Conservation (phyloP, 331 rosid genomes). For the Telfairia occidentalis region DNA sequence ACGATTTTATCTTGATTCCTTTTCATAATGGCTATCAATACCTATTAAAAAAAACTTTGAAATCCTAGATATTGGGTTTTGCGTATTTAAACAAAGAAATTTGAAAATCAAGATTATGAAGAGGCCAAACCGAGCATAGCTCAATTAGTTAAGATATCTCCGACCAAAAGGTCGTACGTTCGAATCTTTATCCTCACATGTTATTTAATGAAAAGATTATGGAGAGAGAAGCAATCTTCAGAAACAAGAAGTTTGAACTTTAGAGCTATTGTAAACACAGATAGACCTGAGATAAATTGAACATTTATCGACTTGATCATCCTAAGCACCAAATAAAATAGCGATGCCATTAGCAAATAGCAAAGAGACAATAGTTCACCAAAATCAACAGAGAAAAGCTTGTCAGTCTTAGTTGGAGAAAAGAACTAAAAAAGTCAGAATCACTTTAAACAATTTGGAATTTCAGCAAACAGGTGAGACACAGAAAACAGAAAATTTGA, state of each 20-base stretch:
- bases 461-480: neutral
- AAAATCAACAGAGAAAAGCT: neutral
- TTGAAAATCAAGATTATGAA: neutral
- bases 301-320: neutral
- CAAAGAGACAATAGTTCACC: neutral
- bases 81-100: neutral
- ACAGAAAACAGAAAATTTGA: neutral
- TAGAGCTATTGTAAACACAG: neutral
- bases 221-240: neutral
- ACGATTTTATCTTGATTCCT: neutral
- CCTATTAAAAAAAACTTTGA: neutral
- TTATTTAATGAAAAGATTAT: no score
- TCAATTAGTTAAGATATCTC: no score
- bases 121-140: no score
- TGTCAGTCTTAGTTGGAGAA: neutral
- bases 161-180: no score
- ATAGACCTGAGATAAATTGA: neutral
- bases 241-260: neutral
- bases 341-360: neutral
- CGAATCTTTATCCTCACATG: no score
- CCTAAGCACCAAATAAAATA: neutral
- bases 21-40: neutral
- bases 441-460: neutral
- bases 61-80: neutral
- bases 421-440: neutral